phyloP scores from a whole-genome alignment of 306 rosid species.

The Oemleria cerasiformis region DNA sequence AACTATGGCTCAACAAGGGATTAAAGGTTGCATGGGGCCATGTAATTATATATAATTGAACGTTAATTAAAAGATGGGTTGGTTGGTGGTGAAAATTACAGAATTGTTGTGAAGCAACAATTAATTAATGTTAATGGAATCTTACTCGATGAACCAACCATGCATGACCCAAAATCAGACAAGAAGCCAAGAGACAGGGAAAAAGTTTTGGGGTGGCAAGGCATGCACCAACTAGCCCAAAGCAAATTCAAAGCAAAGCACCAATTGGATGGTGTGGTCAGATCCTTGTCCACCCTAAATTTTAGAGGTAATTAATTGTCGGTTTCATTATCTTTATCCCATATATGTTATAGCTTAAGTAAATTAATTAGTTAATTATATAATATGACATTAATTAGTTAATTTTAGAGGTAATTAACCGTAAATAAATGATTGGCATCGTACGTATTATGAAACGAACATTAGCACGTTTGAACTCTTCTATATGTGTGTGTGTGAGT shows the following conservation, averaged over 20 bases:
- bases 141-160: background rate
- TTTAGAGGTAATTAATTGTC: background rate
- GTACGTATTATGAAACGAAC: too few species aligned
- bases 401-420: too few species aligned
- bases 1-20: background rate
- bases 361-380: too few species aligned
- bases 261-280: background rate
- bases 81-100: background rate
- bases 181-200: slow-evolving; percentile 18
- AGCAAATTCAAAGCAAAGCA: background rate
- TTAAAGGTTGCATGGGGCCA: background rate
- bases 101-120: background rate
- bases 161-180: slow-evolving; percentile 9
- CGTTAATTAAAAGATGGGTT: background rate
- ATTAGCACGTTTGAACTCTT: too few species aligned
- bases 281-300: slow-evolving; percentile 19
- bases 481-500: too few species aligned
- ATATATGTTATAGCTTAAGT: too few species aligned
- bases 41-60: background rate
- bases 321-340: background rate
- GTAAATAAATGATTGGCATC: too few species aligned
- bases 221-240: background rate
- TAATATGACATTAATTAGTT: too few species aligned
- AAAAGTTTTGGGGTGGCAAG: slow-evolving; percentile 18
- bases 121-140: slow-evolving; percentile 1